phyloP scores from a whole-genome alignment of 1,284 basidiomycete genomes.

The Phenoliferia sp. region DNA sequence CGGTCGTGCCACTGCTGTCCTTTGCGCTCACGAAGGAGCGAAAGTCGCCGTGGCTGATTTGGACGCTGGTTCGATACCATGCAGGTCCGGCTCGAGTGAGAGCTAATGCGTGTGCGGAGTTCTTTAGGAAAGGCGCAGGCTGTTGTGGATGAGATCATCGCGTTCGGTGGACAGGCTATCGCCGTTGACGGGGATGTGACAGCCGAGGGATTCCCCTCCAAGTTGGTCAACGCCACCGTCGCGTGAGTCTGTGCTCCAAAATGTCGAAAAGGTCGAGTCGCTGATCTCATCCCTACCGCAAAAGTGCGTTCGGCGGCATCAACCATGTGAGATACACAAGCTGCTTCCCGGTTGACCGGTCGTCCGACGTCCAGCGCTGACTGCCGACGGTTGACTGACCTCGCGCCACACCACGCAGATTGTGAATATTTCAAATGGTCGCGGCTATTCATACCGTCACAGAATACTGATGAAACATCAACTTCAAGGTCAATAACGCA shows the following conservation, averaged over 20 bases:
- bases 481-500: conserved; percentile 39
- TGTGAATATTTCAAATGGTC: neutral
- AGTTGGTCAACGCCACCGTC: conserved; percentile 68
- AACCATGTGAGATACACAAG: conserved; percentile 75
- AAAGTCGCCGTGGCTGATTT: conserved; percentile 70
- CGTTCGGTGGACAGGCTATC: conserved; percentile 65
- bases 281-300: neutral
- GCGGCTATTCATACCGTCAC: neutral
- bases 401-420: too few relatives aligned
- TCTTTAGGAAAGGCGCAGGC: conserved; percentile 59
- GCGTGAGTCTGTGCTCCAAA: conserved; percentile 50
- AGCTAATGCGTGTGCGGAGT: neutral
- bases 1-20: conserved; percentile 63
- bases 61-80: conserved; percentile 48
- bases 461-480: neutral
- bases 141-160: conserved; percentile 69
- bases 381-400: too few relatives aligned
- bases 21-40: conserved; percentile 79
- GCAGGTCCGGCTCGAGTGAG: neutral
- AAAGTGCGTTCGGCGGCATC: conserved; percentile 62
- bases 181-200: conserved; percentile 70
- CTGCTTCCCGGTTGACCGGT: too few relatives aligned
- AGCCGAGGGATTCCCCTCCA: conserved; percentile 74
- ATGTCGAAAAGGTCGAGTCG: conserved; percentile 42
- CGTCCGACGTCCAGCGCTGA: too few relatives aligned